Percentiles rank a stretch among this genome's conserved stretches.
These are phyloP conservation scores for Scheffersomyces titani DNA, from an alignment of 1,139 yeast genomes.

Conservation along the genomic window DNA sequence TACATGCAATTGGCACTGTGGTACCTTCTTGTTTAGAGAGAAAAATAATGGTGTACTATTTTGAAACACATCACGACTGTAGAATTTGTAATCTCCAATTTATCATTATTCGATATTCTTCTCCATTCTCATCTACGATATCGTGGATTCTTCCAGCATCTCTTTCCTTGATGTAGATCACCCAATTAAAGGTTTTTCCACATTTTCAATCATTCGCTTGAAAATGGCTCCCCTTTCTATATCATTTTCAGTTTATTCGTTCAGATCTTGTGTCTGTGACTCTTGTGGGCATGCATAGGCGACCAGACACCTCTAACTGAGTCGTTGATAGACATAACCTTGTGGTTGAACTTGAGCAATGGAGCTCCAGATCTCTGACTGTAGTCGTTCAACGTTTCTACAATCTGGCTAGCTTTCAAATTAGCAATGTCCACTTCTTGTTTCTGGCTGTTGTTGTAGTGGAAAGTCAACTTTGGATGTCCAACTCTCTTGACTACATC, in stretches of 20 bases:
- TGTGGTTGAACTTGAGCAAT: constrained; percentile 52
- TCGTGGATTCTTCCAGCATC: neutral
- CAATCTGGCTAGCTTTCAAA: constrained; percentile 59
- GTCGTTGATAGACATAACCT: constrained; percentile 75
- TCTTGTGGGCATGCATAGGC: constrained; percentile 81
- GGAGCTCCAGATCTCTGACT: constrained; percentile 43
- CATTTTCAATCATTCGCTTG: too few relatives aligned
- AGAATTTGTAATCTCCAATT: neutral
- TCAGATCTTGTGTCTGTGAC: constrained; percentile 66
- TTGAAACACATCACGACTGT: neutral
- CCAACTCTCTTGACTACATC: constrained; percentile 71
- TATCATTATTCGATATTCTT: neutral
- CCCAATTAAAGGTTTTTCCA: too few relatives aligned
- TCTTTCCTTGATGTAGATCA: too few relatives aligned
- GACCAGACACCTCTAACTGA: constrained; percentile 98
- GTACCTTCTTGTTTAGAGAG: neutral
- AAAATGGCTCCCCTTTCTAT: too few relatives aligned
- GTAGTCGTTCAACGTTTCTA: constrained; percentile 60
- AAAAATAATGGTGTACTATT: too few relatives aligned
- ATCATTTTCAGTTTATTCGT: neutral
- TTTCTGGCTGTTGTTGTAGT: constrained; percentile 17
- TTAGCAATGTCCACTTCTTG: constrained; percentile 52
- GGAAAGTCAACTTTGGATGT: constrained; percentile 65
- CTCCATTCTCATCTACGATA: neutral
- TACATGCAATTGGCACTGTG: neutral